Percentiles rank a stretch among this genome's conserved stretches.
Evolutionary conservation across 352 stramenopile genomes (phyloP).

Genomic region (Vaucheria bursata): DNA sequence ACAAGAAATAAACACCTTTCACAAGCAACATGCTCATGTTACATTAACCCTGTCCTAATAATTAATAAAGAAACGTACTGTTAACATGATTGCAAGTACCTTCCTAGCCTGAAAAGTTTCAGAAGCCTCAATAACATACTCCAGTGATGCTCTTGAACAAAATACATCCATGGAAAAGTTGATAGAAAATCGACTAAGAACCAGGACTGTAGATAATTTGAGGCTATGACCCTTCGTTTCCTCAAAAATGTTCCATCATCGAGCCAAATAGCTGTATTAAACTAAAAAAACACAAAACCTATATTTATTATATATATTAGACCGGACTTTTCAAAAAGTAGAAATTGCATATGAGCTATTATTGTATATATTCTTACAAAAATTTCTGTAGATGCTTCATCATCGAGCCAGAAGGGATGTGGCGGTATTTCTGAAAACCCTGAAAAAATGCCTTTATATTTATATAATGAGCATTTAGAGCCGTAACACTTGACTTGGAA

Average conservation of each 20-base stretch:
- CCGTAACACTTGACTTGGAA: no score
- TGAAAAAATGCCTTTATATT: no score
- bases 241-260: neutral
- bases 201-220: neutral
- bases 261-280: neutral
- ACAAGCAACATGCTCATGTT: neutral
- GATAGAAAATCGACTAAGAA: neutral
- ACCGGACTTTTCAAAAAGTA: no score
- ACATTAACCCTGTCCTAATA: neutral
- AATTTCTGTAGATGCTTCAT: no score
- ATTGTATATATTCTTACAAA: no score
- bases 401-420: no score
- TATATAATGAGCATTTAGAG: no score
- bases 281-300: conserved; percentile 1
- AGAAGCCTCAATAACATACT: neutral
- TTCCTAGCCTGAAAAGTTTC: neutral
- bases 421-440: no score
- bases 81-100: neutral
- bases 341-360: no score
- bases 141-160: neutral
- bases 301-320: no score
- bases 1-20: neutral
- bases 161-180: neutral
- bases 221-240: neutral
- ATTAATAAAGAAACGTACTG: neutral